phyloP scores from a whole-genome alignment of 345 rosid species.

The Citrus cavaleriei region DNA sequence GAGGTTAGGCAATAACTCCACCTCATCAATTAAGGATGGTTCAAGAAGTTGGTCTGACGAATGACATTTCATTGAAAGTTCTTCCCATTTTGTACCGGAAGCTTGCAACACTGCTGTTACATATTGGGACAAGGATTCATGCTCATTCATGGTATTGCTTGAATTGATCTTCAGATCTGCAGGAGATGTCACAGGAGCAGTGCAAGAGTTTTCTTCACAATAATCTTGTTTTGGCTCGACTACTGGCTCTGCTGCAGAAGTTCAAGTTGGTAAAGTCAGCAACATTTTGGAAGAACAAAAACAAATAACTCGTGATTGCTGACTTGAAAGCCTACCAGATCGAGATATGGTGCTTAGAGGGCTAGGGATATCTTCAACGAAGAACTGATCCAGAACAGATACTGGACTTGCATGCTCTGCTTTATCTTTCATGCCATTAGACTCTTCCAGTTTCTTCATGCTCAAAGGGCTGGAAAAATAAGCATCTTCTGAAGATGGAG shows the following conservation, averaged over 20 bases:
- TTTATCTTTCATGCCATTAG: constrained; percentile 19
- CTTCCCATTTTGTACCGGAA: constrained; percentile 52
- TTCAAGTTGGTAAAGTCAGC: constrained; percentile 1
- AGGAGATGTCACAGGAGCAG: constrained; percentile 9
- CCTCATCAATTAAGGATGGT: constrained; percentile 37
- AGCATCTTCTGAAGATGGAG: constrained; percentile 17
- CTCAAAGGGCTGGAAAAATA: constrained; percentile 24
- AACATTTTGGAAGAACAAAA: not conserved
- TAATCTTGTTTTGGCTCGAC: constrained; percentile 14
- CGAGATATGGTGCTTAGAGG: constrained; percentile 20
- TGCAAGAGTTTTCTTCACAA: constrained; percentile 18
- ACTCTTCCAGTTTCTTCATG: constrained; percentile 21
- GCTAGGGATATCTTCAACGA: constrained; percentile 32
- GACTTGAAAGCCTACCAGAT: constrained; percentile 30
- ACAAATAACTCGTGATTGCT: not conserved
- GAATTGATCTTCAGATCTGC: constrained; percentile 12
- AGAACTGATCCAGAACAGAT: constrained; percentile 51
- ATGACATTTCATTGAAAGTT: constrained; percentile 34
- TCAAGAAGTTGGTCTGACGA: constrained; percentile 34
- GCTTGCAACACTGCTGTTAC: constrained; percentile 40
- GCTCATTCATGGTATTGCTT: constrained; percentile 11
- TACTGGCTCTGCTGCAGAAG: constrained; percentile 30
- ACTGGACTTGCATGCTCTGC: constrained; percentile 61
- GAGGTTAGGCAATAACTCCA: constrained; percentile 24
- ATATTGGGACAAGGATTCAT: constrained; percentile 31